Conservation (phyloP, 805 yeast species). For the Barnettozyma botsteinii region DNA sequence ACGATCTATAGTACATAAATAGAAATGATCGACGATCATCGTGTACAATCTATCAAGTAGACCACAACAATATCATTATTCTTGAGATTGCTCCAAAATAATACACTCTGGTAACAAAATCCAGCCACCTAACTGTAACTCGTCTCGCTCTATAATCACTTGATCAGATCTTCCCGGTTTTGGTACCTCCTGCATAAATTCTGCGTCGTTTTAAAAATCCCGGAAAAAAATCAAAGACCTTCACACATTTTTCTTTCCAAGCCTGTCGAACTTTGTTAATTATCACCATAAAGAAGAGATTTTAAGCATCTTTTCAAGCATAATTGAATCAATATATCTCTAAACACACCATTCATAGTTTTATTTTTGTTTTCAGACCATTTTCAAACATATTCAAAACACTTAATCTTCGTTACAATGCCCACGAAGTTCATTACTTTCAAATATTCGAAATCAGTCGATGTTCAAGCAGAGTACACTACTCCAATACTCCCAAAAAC, state of each 20-base stretch:
- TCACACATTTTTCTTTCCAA: not conserved
- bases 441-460: conserved; percentile 1
- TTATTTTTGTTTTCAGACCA: not conserved
- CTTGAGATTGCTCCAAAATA: too few relatives aligned
- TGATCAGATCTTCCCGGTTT: too few relatives aligned
- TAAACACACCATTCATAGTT: not conserved
- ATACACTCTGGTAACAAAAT: too few relatives aligned
- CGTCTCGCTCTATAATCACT: too few relatives aligned
- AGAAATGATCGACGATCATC: not conserved
- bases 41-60: too few relatives aligned
- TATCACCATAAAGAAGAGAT: not conserved
- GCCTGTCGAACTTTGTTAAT: not conserved
- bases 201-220: not conserved
- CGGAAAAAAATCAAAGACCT: not conserved
- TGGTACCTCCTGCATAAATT: not conserved
- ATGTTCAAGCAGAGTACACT: not conserved
- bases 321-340: not conserved
- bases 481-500: not conserved
- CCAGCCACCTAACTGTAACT: too few relatives aligned
- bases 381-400: not conserved
- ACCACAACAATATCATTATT: too few relatives aligned
- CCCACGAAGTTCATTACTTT: conserved; percentile 4
- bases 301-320: not conserved
- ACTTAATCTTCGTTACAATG: not conserved
- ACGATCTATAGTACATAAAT: conserved; percentile 37